Evolutionary conservation across 148 eudicot genomes (phyloP).

Genomic region (Fallopia convolvulus): DNA sequence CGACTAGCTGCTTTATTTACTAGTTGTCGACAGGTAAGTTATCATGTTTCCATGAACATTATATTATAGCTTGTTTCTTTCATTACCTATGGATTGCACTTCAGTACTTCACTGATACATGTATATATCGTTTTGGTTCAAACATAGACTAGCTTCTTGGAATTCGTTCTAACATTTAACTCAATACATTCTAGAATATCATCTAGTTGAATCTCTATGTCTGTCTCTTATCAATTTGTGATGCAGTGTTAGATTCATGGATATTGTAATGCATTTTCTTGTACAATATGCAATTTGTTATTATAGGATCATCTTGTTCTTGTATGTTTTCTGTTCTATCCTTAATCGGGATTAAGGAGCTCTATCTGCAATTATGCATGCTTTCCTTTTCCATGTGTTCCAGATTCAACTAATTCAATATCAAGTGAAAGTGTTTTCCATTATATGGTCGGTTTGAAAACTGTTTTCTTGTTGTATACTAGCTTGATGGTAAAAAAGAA

Average conservation of each 20-base stretch:
- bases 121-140: background rate
- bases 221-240: background rate
- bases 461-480: background rate
- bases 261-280: background rate
- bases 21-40: conserved; percentile 64
- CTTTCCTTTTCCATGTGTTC: background rate
- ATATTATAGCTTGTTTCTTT: background rate
- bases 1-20: conserved; percentile 78
- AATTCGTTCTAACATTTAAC: background rate
- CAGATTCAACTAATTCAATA: background rate
- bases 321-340: background rate
- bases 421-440: background rate
- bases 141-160: background rate
- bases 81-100: background rate
- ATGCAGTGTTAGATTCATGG: background rate
- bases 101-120: too few species aligned
- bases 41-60: background rate
- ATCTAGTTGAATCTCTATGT: background rate
- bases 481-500: background rate
- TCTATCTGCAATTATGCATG: background rate
- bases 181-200: background rate
- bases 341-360: background rate
- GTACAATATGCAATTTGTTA: background rate
- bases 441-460: background rate
- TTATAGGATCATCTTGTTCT: background rate